These are phyloP conservation scores for Zymoseptoria brevis DNA, from an alignment of 2,329 filamentous ascomycete genomes.

Conservation along the genomic window DNA sequence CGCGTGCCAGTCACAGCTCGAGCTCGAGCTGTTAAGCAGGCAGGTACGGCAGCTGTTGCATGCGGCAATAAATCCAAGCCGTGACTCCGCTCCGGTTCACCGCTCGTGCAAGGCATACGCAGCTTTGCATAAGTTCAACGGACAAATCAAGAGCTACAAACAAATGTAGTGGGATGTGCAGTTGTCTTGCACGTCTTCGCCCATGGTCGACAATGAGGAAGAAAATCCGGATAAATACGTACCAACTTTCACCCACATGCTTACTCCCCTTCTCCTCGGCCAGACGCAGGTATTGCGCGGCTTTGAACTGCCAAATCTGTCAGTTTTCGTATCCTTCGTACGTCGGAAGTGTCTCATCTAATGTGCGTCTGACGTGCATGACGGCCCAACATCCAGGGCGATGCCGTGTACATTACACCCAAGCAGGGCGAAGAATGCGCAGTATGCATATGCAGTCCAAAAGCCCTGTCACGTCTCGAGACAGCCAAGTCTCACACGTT, in stretches of 20 bases:
- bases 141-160: not conserved
- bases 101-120: not conserved
- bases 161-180: not conserved
- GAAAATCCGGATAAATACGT: slow-evolving; percentile 36
- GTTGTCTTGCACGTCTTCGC: not conserved
- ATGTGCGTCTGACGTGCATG: slow-evolving; percentile 16
- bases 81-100: not conserved
- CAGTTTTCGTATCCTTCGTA: slow-evolving; percentile 2
- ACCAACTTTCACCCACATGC: slow-evolving; percentile 92
- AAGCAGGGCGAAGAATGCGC: slow-evolving; percentile 2
- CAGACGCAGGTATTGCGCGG: slow-evolving; percentile 85
- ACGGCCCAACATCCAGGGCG: slow-evolving; percentile 18
- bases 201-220: not conserved
- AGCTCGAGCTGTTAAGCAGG: not conserved
- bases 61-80: not conserved
- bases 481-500: not conserved
- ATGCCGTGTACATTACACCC: not conserved
- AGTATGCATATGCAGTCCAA: not conserved
- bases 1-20: not conserved
- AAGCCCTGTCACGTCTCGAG: not conserved
- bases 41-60: not conserved
- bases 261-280: slow-evolving; percentile 86
- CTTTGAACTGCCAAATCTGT: slow-evolving; percentile 51
- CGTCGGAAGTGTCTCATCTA: not conserved
- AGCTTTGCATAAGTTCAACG: not conserved